Evolutionary conservation across 2,329 filamentous ascomycete genomes (phyloP).

Genomic region (Eutypa lata): DNA sequence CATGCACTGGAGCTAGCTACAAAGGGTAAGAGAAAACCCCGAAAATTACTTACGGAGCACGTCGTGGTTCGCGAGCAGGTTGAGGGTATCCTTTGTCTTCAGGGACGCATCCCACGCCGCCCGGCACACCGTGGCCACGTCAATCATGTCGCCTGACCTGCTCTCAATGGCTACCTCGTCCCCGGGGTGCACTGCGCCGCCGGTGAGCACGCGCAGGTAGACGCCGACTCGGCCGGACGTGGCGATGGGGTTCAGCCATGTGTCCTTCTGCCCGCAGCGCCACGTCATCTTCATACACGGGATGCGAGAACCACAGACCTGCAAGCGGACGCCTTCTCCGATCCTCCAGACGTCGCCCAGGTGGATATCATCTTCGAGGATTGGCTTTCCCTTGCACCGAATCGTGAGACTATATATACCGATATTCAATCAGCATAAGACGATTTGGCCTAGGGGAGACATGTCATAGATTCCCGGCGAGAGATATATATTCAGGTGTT

Average conservation of each 20-base stretch:
- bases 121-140: conserved; percentile 14
- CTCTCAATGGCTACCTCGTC: conserved; percentile 14
- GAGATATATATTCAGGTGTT: no score
- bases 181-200: conserved; percentile 17
- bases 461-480: no score
- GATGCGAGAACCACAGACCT: conserved; percentile 19
- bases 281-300: conserved; percentile 22
- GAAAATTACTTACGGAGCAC: no score
- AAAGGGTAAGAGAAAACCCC: no score
- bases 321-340: conserved; percentile 14
- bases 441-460: no score
- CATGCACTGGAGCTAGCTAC: no score
- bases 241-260: conserved; percentile 18
- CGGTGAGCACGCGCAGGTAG: conserved; percentile 16
- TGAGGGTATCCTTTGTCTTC: conserved; percentile 18
- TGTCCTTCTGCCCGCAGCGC: conserved; percentile 21
- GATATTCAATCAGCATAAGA: no score
- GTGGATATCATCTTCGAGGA: conserved; percentile 16
- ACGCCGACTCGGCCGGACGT: conserved; percentile 16
- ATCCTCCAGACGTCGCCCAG: conserved; percentile 21
- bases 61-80: conserved; percentile 17
- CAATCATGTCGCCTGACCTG: conserved; percentile 10
- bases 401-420: conserved; percentile 12
- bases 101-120: conserved; percentile 20
- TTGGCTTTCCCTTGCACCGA: conserved; percentile 7